Evolutionary conservation across 2,329 filamentous ascomycete species (phyloP), one percentile per base, ranked within the genome.

Genomic region (Cladophialophora bantiana): DNA sequence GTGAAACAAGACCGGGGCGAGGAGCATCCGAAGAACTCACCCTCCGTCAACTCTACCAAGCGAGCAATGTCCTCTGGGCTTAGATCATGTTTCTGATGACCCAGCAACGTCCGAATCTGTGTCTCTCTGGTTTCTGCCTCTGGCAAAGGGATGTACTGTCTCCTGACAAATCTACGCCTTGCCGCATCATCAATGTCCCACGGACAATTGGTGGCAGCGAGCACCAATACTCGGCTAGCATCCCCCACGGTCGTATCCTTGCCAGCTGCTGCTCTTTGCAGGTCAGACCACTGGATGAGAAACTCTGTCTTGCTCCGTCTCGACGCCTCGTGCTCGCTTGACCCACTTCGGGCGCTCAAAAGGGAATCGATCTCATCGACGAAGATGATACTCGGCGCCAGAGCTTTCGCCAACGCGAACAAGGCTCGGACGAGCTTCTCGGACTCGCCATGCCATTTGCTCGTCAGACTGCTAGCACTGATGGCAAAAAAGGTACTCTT

Each of bases 111-210:
- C 69, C 86, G 85, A 53, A 99, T 80, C 74, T 99, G 95, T 59
- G 87, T 85, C 64, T 88, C 89, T 64, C 95, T 86, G 0, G 96
- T 96, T 71, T 90, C 87, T 10, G 89, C 86, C 76, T 98, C 95
- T 0, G 95, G 95, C 9, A 99, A 80, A 0, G 95, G 94, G 67
- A 99, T 99, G 77, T 99, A 99, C 78, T 98, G 95, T 66, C 95
- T 86, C 70, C 95, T 85, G 13, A 97, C 94, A 76, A 99, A 99
- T 59, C 95, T 85, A 64, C 95, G 85, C 65, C 95, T 85, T 0
- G 95, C 95, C 31, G 95, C 95, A 78, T 98, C 95, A 73, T 99
- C 95, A 72, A 99, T 98, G 38, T 94, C 93, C 95, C 95, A 99
- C 0, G 95, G 95, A 66, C 98, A 78, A 76, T 99, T 99, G 0